These are phyloP conservation scores for Petunia axillaris DNA, from an alignment of 257 asterid genomes.

Conservation along the genomic window DNA sequence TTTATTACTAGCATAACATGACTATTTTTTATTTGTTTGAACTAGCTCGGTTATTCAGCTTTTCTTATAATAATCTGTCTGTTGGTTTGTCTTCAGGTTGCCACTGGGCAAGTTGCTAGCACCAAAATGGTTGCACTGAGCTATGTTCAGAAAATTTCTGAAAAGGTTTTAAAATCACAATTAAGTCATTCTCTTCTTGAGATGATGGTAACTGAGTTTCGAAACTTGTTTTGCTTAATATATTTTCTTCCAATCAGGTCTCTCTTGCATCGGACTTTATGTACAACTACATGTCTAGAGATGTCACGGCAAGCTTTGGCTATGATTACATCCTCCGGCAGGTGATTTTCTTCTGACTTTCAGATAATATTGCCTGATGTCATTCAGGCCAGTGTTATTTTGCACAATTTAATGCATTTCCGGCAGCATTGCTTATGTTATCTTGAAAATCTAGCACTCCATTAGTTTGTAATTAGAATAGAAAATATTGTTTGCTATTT, in stretches of 20 bases:
- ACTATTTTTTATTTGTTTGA: not conserved
- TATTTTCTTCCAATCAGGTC: constrained; percentile 51
- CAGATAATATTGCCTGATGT: not conserved
- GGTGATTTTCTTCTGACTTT: constrained; percentile 46
- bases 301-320: constrained; percentile 91
- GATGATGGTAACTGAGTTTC: not conserved
- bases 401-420: not conserved
- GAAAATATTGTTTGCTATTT: not conserved
- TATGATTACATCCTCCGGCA: constrained; percentile 91
- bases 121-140: constrained; percentile 87
- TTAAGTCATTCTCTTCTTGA: constrained; percentile 6
- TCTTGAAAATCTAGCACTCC: not conserved
- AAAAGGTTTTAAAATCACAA: constrained; percentile 51
- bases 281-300: constrained; percentile 86
- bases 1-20: not conserved
- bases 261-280: constrained; percentile 90
- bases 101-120: constrained; percentile 95
- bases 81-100: constrained; percentile 53
- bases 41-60: not conserved
- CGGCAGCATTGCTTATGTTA: not conserved
- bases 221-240: constrained; percentile 9
- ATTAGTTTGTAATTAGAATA: not conserved
- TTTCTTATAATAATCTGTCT: not conserved
- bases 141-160: constrained; percentile 92
- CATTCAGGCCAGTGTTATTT: not conserved